Conservation (phyloP, 257 asterid species). For the Linderniella brevidens region DNA sequence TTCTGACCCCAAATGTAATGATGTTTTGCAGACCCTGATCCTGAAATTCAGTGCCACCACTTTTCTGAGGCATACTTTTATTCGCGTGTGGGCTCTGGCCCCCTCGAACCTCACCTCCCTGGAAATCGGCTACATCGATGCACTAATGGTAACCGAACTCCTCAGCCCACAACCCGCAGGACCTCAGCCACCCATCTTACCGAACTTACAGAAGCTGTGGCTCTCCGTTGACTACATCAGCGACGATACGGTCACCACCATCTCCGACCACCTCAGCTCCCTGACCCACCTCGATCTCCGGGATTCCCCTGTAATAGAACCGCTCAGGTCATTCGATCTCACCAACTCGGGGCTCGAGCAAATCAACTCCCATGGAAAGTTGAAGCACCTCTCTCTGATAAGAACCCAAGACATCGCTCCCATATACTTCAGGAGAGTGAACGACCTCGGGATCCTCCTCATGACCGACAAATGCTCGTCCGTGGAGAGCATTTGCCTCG, state of each 20-base stretch:
- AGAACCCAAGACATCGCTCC: conserved; percentile 77
- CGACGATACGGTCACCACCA: conserved; percentile 65
- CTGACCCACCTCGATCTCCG: conserved; percentile 83
- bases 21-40: conserved; percentile 53
- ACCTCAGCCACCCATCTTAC: conserved; percentile 36
- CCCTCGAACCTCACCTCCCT: conserved; percentile 60
- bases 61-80: conserved; percentile 56
- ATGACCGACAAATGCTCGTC: conserved; percentile 84
- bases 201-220: conserved; percentile 56
- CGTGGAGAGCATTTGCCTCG: conserved; percentile 86
- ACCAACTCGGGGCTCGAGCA: conserved; percentile 85
- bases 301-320: conserved; percentile 84
- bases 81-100: conserved; percentile 70
- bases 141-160: conserved; percentile 69
- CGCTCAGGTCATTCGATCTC: conserved; percentile 69
- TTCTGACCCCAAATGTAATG: conserved; percentile 12
- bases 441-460: conserved; percentile 91
- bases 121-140: conserved; percentile 74
- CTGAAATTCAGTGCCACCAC: conserved; percentile 80
- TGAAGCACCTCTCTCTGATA: conserved; percentile 75
- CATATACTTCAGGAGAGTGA: conserved; percentile 71
- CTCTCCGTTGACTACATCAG: conserved; percentile 87
- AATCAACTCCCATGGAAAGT: conserved; percentile 68
- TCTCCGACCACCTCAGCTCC: conserved; percentile 37
- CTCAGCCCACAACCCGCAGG: conserved; percentile 54